Evolutionary conservation across 306 rosid species (phyloP), one percentile per base, ranked within the genome.

Genomic region (Quercus bicolor): DNA sequence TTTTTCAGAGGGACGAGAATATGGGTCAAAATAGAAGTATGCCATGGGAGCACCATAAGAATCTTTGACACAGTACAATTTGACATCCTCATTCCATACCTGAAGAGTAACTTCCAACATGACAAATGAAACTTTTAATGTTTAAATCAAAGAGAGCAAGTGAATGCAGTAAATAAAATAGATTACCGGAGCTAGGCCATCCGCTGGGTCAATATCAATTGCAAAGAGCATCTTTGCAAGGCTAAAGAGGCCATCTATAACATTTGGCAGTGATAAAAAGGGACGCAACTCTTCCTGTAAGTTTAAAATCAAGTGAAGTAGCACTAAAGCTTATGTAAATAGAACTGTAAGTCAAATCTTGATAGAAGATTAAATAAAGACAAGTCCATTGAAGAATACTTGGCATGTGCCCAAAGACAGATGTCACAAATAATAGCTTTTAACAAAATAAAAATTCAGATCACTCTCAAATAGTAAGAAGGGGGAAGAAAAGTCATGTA

Each of bases 51-150:
- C 84, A 31, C 97, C 92, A 2, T 87, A 86, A 57, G 92, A 86
- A 84, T 91, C 94, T 84, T 95, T 91, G 33, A 95, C 89, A 24
- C 89, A 5, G 68, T 86, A 95, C 87, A 95, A 91, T 84, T 73
- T 90, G 66, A 95, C 98, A 83, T 95, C 98, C 6, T 78, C 87
- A 72, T 95, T 89, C 99, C 99, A 95, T 85, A 89, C 96, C 99
- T 95, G 79, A 71, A 77, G 45, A 79, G 55, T 33, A 74, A 84
- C 68, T 20, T 24, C 15, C 9, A 8, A 8, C 11, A 7, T 37
- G 45, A 37, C 14, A 24, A 60, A 8, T 60, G 7, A 81, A 2
- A 55, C 43, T 73, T 78, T 51, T 80, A 84, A 56, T 74, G 34
- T 6, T 18, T 72, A 76, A 84, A 43, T 73, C 37, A 20, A 69